Base-by-base conservation (phyloP, 73 alveolate genomes). In the Tetrahymena borealis region DNA sequence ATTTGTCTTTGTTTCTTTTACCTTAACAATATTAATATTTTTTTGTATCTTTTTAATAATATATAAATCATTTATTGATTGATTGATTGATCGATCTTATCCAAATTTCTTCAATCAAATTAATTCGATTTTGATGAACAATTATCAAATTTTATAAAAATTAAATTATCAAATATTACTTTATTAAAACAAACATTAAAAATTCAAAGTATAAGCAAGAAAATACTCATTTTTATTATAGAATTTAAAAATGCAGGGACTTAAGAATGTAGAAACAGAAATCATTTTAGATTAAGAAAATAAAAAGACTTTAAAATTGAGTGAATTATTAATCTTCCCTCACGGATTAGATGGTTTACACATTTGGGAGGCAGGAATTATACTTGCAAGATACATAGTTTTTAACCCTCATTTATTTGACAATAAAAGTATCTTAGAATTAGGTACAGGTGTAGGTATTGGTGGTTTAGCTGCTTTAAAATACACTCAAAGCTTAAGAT, bases 401-500 rank as follows among this genome's bases (percentile, higher is more conserved):
- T 91, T 90, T 39, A 94, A 95, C 92, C 79, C 91, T 32, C 33
- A 41, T 18, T 39, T 91, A 5, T 94, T 96, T 32, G 60, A 94
- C 38, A 91, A 91, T 37, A 94, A 95, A 95, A 91, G 94, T 7
- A 94, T 96, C 38, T 93, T 96, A 15, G 98, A 96, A 85, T 77
- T 95, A 91, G 98, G 98, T 13, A 95, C 97, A 43, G 98, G 98
- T 16, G 94, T 96, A 40, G 98, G 98, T 31, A 95, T 96, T 33
- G 96, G 96, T 39, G 98, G 97, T 4, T 91, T 95, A 35, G 93
- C 97, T 11, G 96, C 95, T 18, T 78, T 96, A 77, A 96, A 96
- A 91, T 94, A 94, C 85, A 93, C 96, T 12, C 39, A 93, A 7
- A 94, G 93, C 42, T 33, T 41, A 38, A 90, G 92, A 36, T 94